Conservation (phyloP, 495 filamentous ascomycete species). For the Annulohypoxylon bovei region DNA sequence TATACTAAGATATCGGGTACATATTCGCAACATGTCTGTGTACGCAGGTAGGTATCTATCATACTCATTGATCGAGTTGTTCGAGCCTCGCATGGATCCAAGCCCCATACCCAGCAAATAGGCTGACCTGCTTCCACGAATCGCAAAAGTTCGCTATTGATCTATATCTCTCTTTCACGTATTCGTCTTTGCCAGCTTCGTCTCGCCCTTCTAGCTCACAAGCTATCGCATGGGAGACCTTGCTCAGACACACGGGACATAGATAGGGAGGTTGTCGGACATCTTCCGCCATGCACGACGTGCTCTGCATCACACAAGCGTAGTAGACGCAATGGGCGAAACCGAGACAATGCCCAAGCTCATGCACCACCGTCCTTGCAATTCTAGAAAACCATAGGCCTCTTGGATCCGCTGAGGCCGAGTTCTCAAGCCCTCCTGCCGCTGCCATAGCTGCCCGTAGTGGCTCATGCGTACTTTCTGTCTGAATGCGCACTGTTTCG, state of each 20-base stretch:
- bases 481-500: neutral
- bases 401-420: conserved; percentile 15
- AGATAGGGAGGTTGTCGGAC: conserved; percentile 72
- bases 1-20: neutral
- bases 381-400: conserved; percentile 66
- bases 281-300: conserved; percentile 68
- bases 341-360: conserved; percentile 73
- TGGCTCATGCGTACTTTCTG: conserved; percentile 8
- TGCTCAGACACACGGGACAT: conserved; percentile 70
- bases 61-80: neutral
- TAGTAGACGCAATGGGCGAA: conserved; percentile 75
- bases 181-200: conserved; percentile 50
- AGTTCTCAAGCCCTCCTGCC: conserved; percentile 7
- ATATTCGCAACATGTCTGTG: neutral
- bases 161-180: conserved; percentile 53
- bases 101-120: conserved; percentile 55
- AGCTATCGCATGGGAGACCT: conserved; percentile 53
- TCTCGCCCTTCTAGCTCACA: conserved; percentile 21
- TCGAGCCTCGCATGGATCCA: conserved; percentile 49
- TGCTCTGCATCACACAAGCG: conserved; percentile 75
- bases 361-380: conserved; percentile 68
- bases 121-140: conserved; percentile 44
- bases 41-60: neutral
- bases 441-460: conserved; percentile 34
- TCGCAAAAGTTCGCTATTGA: conserved; percentile 59